Base-by-base conservation (phyloP, 352 stramenopile species). In the Thalassiosira hispida region DNA sequence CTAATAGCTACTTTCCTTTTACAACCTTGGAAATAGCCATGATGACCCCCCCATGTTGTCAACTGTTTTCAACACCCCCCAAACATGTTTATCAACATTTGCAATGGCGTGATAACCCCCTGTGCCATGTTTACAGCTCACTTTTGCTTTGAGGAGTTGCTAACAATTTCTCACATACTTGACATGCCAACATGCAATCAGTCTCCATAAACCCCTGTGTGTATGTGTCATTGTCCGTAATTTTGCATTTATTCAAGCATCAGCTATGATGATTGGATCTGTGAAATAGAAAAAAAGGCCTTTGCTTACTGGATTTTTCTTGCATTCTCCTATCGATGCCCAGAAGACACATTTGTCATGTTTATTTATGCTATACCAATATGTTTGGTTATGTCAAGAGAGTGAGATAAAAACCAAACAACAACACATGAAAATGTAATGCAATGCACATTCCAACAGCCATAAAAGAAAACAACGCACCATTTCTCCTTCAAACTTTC, bases 401-500 rank as follows among this genome's bases (percentile, higher is more conserved):
- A 62, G 18, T 62, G 25, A 40, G 14, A 46, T 12, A 16, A 2
- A 11, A 62, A 42, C 5, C 0, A 8, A 42, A 27, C 20, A 42
- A 63, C 29, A 27, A 25, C n/a, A 42, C 22, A 33, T 9, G 22
- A 3, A 27, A 55, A 33, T 9, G 22, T 11, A 27, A 55, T 55
- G 22, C 3, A 8, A 38, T 55, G 46, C 22, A 55, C 3, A 27
- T 27, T 8, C 46, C 46, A 55, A 55, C 46, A 27, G 22, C 46
- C 52, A 61, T 33, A 61, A 38, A 6, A 61, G 52, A 35, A 38
- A 6, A 61, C 5, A 35, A 49, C 29, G 33, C 18, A 66, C 33
- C 35, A 52, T 29, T 16, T 66, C 57, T 66, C 57, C n/a, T 66
- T 47, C 14, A 51, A 66, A 6, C n/a, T 2, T 23, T 66, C 27